These are phyloP conservation scores for Funneliformis geosporum DNA, from an alignment of 192 early-diverging fungal genomes.

Conservation along the genomic window DNA sequence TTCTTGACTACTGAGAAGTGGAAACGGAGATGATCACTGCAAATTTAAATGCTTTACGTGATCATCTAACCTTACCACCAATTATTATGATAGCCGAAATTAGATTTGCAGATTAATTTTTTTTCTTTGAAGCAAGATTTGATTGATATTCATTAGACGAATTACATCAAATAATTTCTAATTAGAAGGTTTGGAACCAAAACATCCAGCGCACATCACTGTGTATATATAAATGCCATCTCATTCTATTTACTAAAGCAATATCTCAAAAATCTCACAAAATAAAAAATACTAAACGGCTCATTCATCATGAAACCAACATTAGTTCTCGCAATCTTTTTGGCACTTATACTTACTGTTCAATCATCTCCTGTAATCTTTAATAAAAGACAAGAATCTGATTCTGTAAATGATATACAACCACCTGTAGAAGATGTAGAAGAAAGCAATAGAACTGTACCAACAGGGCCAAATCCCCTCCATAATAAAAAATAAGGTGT, in stretches of 20 bases:
- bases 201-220: neutral
- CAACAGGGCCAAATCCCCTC: slow-evolving; percentile 8
- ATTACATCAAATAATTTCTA: neutral
- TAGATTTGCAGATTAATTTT: too few relatives aligned
- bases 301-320: slow-evolving; percentile 2
- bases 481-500: slow-evolving; percentile 4
- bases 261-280: neutral
- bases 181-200: neutral
- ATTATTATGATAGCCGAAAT: too few relatives aligned
- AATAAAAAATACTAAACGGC: slow-evolving; percentile 1
- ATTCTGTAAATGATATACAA: neutral
- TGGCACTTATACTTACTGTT: neutral
- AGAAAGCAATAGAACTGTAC: neutral
- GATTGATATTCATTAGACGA: neutral
- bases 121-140: too few relatives aligned
- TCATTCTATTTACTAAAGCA: neutral
- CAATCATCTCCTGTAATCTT: neutral
- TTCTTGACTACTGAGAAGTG: too few relatives aligned
- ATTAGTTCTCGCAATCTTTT: neutral
- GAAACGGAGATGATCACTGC: too few relatives aligned
- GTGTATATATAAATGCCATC: neutral
- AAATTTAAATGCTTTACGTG: too few relatives aligned
- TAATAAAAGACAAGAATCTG: neutral
- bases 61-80: too few relatives aligned
- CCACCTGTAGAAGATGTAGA: neutral